Base-by-base conservation (phyloP, 225 moss, liverwort and hornwort species). In the Climacium dendroides region DNA sequence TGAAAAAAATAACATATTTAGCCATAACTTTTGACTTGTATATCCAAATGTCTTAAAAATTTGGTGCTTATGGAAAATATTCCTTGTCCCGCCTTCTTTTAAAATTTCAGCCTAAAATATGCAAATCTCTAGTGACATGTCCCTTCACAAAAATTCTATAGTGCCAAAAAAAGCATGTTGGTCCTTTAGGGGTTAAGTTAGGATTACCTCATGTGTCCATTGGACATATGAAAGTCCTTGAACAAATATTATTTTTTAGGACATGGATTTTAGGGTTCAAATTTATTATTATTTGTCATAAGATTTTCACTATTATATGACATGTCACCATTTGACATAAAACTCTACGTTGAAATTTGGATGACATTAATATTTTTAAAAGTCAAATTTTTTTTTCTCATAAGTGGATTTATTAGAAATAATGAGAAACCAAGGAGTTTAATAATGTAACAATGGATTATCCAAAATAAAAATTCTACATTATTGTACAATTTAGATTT, bases 191-290 rank as follows among this genome's bases (percentile, higher is more conserved):
- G 45, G 8, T 45, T 45, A 45, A 45, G 0, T 69, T 69, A 14
- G 7, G 7, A 4, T 39, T 24, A 25, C 0, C 15, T 13, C 41
- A 25, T 41, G 14, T 41, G 0, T 41, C 1, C 8, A 39, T 8
- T 0, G 0, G 7, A 67, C 0, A 0, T 4, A 23, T 23, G 7
- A 4, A 39, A 24, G 13, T 13, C 39, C 0, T 5, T 5, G 0
- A 39, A 69, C 3, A 39, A 37, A 24, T 39, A 24, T 7, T 13
- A 0, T 39, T 24, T 34, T 37, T 69, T 13, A 13, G 24, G 3
- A 1, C 4, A 69, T 8, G 4, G 7, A 24, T 39, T 67, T 39
- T 10, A 39, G 13, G 11, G 13, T 39, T 69, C 13, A 2, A 19
- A 22, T n/a, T 20, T 64, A 32, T 35, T 66, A 11, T n/a, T 66